A percentile compares a stretch with the other conserved stretches of the same genome.
phyloP scores from a whole-genome alignment of 148 eudicot species.

The Nepenthes mirabilis region DNA sequence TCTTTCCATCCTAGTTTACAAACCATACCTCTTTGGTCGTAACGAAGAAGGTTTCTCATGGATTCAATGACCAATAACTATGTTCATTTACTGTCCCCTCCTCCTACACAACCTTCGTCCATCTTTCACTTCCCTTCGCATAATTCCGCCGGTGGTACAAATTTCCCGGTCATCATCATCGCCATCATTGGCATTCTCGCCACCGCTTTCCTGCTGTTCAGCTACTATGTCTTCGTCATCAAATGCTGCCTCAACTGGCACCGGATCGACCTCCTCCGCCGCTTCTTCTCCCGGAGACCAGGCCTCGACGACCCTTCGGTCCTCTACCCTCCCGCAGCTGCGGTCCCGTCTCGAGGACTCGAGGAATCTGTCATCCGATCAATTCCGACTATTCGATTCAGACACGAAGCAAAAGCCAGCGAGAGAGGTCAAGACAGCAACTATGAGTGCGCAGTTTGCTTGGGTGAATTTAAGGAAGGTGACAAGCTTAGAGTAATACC shows the following conservation, averaged over 20 bases:
- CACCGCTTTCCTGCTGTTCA: constrained; percentile 46
- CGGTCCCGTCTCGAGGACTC: constrained; percentile 28
- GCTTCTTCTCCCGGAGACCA: constrained; percentile 22
- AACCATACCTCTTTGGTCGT: background rate
- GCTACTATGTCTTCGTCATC: constrained; percentile 73
- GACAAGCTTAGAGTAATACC: constrained; percentile 73
- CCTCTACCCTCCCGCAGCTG: constrained; percentile 12
- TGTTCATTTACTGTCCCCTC: background rate
- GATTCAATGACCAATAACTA: too few species aligned
- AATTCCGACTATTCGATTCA: constrained; percentile 52
- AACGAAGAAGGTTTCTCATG: too few species aligned
- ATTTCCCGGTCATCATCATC: constrained; percentile 60
- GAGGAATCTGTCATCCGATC: constrained; percentile 59
- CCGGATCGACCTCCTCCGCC: constrained; percentile 29
- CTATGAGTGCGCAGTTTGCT: constrained; percentile 68
- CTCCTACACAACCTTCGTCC: background rate
- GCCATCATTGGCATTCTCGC: constrained; percentile 68
- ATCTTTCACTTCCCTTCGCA: background rate
- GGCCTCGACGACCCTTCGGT: constrained; percentile 6
- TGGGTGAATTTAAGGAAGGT: constrained; percentile 52
- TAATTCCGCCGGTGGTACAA: background rate
- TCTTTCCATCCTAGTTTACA: background rate
- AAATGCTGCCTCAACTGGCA: constrained; percentile 68
- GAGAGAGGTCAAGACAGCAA: constrained; percentile 1
- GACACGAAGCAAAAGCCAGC: constrained; percentile 1